Evolutionary conservation across 2,329 filamentous ascomycete genomes (phyloP).

Genomic region (Cladobotryum mycophilum): DNA sequence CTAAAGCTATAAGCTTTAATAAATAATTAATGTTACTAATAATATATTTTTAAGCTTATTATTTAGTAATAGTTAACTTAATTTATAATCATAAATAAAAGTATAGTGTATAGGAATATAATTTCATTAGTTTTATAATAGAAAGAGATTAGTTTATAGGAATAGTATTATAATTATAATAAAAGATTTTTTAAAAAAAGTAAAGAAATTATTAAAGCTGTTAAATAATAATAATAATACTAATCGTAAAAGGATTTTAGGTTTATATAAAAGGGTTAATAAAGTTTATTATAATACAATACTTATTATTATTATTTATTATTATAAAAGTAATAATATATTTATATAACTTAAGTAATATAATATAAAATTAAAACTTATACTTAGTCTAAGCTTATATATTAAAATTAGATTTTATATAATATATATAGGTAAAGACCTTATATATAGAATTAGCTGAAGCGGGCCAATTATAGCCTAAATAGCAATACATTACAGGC

Average conservation of each 20-base stretch:
- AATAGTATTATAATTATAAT: neutral
- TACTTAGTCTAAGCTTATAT: neutral
- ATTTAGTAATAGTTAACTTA: neutral
- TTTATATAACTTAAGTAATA: no score
- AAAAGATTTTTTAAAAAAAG: neutral
- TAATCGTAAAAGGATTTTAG: neutral
- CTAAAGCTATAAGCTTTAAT: neutral
- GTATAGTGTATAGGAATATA: no score
- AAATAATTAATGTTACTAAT: no score
- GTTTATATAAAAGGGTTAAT: neutral
- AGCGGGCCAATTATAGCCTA: no score
- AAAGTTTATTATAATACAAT: neutral
- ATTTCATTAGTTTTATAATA: neutral
- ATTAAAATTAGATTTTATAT: neutral
- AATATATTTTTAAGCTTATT: no score
- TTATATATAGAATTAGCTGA: no score
- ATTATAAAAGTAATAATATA: neutral
- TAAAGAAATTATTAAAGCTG: neutral
- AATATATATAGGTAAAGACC: neutral
- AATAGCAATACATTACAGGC: no score
- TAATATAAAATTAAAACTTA: neutral
- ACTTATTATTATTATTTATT: neutral
- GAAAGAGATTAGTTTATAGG: neutral
- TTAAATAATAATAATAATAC: neutral
- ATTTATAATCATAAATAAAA: no score